Conservation (phyloP, 176 grass and related monocot genomes). For the Musa itinerans region DNA sequence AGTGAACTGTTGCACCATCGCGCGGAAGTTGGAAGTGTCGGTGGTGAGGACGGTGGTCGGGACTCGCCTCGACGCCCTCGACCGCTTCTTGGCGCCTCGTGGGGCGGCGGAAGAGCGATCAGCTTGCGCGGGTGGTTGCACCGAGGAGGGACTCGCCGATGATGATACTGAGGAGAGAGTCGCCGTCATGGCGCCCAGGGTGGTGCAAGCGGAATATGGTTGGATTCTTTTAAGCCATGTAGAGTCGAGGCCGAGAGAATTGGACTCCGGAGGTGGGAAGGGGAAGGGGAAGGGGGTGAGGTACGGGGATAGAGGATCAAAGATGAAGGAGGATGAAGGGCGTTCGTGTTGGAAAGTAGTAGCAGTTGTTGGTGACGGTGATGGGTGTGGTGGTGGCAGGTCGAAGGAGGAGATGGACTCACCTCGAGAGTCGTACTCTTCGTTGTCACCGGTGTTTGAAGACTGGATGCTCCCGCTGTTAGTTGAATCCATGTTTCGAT, state of each 20-base stretch:
- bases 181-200: background rate
- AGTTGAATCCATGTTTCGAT: constrained; percentile 54
- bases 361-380: background rate
- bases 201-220: constrained; percentile 14
- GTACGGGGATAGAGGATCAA: constrained; percentile 29
- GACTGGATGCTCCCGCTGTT: constrained; percentile 77
- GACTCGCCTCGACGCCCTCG: constrained; percentile 60
- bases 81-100: constrained; percentile 57
- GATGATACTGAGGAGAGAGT: background rate
- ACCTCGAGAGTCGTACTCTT: constrained; percentile 45
- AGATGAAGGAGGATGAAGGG: constrained; percentile 5
- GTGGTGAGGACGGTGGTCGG: constrained; percentile 89
- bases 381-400: constrained; percentile 24
- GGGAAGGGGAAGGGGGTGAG: constrained; percentile 11
- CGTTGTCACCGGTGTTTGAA: constrained; percentile 50
- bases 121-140: background rate
- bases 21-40: constrained; percentile 76
- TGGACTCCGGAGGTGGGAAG: background rate
- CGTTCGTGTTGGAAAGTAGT: background rate
- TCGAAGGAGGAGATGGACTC: constrained; percentile 33
- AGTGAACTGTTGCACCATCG: constrained; percentile 97
- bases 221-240: constrained; percentile 16
- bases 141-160: background rate
- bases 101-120: constrained; percentile 14
- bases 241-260: background rate